Evolutionary conservation across 2,329 filamentous ascomycete species (phyloP).

Genomic region (Colletotrichum falcatum): DNA sequence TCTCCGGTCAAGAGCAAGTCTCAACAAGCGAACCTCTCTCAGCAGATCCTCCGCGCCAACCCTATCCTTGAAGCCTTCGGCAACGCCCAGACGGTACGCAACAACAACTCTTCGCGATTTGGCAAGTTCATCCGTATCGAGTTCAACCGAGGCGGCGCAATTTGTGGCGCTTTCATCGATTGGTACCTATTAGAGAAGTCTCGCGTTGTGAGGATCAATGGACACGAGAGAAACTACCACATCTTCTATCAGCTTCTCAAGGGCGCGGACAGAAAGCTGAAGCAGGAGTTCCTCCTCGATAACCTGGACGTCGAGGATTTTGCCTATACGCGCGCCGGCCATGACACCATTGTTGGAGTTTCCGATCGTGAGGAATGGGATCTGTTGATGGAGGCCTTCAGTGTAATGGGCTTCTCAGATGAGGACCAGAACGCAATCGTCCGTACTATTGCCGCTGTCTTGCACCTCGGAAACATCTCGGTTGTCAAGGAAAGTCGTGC

Average conservation of each 20-base stretch:
- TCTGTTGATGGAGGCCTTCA: slow-evolving; percentile 88
- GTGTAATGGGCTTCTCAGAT: slow-evolving; percentile 91
- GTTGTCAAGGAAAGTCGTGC: slow-evolving; percentile 92
- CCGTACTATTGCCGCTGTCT: slow-evolving; percentile 87
- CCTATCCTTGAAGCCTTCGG: slow-evolving; percentile 98
- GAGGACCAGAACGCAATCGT: slow-evolving; percentile 87
- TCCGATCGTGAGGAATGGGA: slow-evolving; percentile 95
- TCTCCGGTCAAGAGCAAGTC: slow-evolving; percentile 71
- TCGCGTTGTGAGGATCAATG: slow-evolving; percentile 89
- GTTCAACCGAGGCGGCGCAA: slow-evolving; percentile 88
- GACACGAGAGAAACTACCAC: slow-evolving; percentile 94
- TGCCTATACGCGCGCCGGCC: slow-evolving; percentile 89
- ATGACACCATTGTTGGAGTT: slow-evolving; percentile 90
- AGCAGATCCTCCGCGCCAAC: slow-evolving; percentile 95
- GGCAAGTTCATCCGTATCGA: slow-evolving; percentile 99
- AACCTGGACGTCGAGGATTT: slow-evolving; percentile 86
- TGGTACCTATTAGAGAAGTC: slow-evolving; percentile 99
- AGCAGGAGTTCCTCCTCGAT: slow-evolving; percentile 80
- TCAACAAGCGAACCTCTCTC: slow-evolving; percentile 85
- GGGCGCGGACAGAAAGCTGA: slow-evolving; percentile 80
- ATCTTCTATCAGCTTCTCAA: slow-evolving; percentile 96
- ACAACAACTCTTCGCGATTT: slow-evolving; percentile 98
- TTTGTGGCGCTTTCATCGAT: slow-evolving; percentile 95
- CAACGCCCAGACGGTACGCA: slow-evolving; percentile 96
- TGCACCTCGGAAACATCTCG: slow-evolving; percentile 92